phyloP scores from a whole-genome alignment of 2,329 filamentous ascomycete species.

The Pseudogymnoascus verrucosus region DNA sequence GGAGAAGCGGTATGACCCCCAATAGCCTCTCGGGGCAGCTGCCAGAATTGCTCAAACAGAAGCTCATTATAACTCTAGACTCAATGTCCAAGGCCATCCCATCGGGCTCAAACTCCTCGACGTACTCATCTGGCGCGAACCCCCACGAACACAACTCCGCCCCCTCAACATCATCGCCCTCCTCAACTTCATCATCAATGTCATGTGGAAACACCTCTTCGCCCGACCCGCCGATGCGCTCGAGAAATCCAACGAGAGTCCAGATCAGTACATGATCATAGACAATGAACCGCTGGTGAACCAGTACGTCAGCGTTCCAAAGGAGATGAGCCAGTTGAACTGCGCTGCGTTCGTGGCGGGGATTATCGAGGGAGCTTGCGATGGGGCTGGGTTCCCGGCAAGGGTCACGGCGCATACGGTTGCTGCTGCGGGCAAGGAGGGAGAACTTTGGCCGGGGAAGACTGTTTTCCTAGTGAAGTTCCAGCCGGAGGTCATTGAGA shows the following conservation, averaged over 20 bases:
- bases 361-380: conserved; percentile 90
- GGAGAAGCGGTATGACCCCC: conserved; percentile 64
- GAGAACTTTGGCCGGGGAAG: conserved; percentile 89
- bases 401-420: conserved; percentile 84
- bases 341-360: conserved; percentile 94
- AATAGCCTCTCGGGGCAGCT: neutral
- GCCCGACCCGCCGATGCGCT: conserved; percentile 83
- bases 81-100: conserved; percentile 87
- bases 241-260: conserved; percentile 76
- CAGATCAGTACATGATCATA: conserved; percentile 97
- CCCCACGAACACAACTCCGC: conserved; percentile 61
- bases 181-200: conserved; percentile 90
- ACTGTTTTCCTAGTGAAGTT: conserved; percentile 96
- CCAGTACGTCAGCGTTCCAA: conserved; percentile 83
- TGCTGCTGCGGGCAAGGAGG: conserved; percentile 35
- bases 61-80: conserved; percentile 39
- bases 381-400: conserved; percentile 82
- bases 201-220: conserved; percentile 88
- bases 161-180: conserved; percentile 85
- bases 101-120: conserved; percentile 92
- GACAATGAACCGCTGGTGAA: conserved; percentile 98
- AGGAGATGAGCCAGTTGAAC: conserved; percentile 93
- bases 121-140: conserved; percentile 80
- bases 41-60: neutral
- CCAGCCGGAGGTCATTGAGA: conserved; percentile 79